These are phyloP conservation scores for Peronospora farinosa DNA, from an alignment of 352 stramenopile genomes.

Conservation along the genomic window DNA sequence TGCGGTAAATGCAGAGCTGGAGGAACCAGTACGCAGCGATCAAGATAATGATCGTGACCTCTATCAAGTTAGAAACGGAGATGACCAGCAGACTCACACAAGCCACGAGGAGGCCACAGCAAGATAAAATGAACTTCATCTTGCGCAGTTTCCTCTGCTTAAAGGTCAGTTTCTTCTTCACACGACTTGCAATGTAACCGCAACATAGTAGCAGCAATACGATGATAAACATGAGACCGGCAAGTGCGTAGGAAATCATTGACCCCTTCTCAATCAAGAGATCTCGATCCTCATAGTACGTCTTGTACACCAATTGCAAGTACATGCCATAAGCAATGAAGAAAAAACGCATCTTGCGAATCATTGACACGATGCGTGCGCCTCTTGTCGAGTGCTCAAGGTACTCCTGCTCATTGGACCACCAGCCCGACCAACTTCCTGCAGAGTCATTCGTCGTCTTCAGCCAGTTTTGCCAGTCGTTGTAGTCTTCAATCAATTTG, in stretches of 20 bases:
- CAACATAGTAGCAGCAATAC: slow-evolving; percentile 75
- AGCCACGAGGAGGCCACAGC: slow-evolving; percentile 54
- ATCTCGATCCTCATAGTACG: slow-evolving; percentile 64
- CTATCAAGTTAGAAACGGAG: slow-evolving; percentile 64
- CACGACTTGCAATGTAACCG: slow-evolving; percentile 74
- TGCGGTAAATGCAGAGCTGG: slow-evolving; percentile 62
- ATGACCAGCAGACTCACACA: slow-evolving; percentile 57
- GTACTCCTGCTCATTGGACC: slow-evolving; percentile 78
- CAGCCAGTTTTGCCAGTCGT: slow-evolving; percentile 93
- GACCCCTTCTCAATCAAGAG: slow-evolving; percentile 51
- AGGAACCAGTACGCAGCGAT: slow-evolving; percentile 84
- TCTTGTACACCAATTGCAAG: slow-evolving; percentile 71
- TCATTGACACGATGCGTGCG: slow-evolving; percentile 56
- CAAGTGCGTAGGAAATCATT: slow-evolving; percentile 61
- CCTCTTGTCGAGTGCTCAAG: slow-evolving; percentile 67
- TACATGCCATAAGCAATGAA: slow-evolving; percentile 71
- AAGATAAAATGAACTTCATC: slow-evolving; percentile 83
- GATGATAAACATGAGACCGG: slow-evolving; percentile 62
- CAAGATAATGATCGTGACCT: slow-evolving; percentile 62
- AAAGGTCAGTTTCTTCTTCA: slow-evolving; percentile 88
- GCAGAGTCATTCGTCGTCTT: slow-evolving; percentile 80
- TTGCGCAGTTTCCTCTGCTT: slow-evolving; percentile 86
- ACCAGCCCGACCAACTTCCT: slow-evolving; percentile 85
- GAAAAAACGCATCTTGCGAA: slow-evolving; percentile 84
- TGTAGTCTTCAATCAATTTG: slow-evolving; percentile 92